Evolutionary conservation across 2,329 filamentous ascomycete species (phyloP).

Genomic region (Beauveria bassiana): DNA sequence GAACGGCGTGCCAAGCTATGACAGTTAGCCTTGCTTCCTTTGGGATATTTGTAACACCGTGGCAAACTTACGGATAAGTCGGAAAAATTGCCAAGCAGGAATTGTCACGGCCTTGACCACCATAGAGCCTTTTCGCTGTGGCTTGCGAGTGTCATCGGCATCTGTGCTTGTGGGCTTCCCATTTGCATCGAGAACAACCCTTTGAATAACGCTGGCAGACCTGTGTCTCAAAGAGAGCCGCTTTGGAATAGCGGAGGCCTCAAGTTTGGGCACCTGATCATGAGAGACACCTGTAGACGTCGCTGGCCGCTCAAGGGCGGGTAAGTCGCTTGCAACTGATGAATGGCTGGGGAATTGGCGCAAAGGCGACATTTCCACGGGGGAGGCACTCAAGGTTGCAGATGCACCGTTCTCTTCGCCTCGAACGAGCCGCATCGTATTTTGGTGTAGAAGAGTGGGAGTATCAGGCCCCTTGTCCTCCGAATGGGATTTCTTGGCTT

Average conservation of each 20-base stretch:
- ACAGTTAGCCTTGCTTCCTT: slow-evolving; percentile 25
- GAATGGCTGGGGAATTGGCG: slow-evolving; percentile 6
- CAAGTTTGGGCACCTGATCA: not conserved
- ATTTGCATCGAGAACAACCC: slow-evolving; percentile 46
- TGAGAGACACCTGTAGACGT: not conserved
- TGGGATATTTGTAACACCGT: not conserved
- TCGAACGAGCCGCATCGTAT: slow-evolving; percentile 27
- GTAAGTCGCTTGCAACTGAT: slow-evolving; percentile 1
- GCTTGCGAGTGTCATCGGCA: slow-evolving; percentile 34
- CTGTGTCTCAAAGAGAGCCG: slow-evolving; percentile 33
- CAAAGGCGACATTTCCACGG: slow-evolving; percentile 22
- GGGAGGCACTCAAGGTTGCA: slow-evolving; percentile 27
- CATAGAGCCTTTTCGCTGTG: slow-evolving; percentile 38
- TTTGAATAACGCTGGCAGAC: slow-evolving; percentile 55
- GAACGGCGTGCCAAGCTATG: slow-evolving; percentile 72
- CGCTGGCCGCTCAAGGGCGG: slow-evolving; percentile 1
- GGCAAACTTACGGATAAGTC: slow-evolving; percentile 65
- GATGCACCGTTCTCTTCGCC: slow-evolving; percentile 24
- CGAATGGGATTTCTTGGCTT: slow-evolving; percentile 38
- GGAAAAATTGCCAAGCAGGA: slow-evolving; percentile 97
- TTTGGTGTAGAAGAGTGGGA: slow-evolving; percentile 21
- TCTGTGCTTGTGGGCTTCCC: slow-evolving; percentile 36
- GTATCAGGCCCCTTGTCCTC: slow-evolving; percentile 21
- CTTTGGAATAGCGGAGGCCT: slow-evolving; percentile 22
- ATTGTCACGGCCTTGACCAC: slow-evolving; percentile 79